These are phyloP conservation scores for Elaeagnus macrophylla DNA, from an alignment of 306 rosid genomes.

Conservation along the genomic window DNA sequence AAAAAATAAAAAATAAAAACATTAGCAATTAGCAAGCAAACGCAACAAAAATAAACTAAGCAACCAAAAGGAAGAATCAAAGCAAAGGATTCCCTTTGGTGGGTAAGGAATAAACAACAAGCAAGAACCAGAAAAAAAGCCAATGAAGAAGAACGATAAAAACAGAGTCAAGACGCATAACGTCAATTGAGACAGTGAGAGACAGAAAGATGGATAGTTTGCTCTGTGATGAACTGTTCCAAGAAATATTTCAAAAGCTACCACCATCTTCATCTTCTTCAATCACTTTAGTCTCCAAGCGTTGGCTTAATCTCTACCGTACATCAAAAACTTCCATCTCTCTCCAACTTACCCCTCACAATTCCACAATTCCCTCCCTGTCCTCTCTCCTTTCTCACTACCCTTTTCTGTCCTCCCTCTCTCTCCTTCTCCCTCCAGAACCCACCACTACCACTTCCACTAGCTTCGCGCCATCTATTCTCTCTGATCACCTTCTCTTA, in stretches of 20 bases:
- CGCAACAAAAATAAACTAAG: too few species aligned
- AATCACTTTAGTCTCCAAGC: slow-evolving; percentile 62
- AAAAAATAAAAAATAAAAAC: too few species aligned
- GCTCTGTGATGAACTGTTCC: slow-evolving; percentile 66
- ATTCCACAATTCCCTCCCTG: slow-evolving; percentile 28
- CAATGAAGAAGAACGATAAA: background rate
- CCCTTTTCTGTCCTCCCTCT: slow-evolving; percentile 54
- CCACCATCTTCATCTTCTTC: slow-evolving; percentile 46
- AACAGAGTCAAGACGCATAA: background rate
- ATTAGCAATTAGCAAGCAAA: too few species aligned
- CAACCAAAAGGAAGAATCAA: too few species aligned
- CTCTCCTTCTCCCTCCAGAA: slow-evolving; percentile 34
- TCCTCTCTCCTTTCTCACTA: slow-evolving; percentile 46
- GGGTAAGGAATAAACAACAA: slow-evolving; percentile 1
- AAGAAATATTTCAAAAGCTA: slow-evolving; percentile 61
- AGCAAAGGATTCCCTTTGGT: background rate
- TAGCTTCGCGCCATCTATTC: background rate
- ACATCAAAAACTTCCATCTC: slow-evolving; percentile 56
- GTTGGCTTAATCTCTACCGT: slow-evolving; percentile 80
- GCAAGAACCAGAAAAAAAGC: background rate
- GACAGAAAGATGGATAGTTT: slow-evolving; percentile 33
- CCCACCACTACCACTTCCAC: slow-evolving; percentile 5
- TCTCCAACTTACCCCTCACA: slow-evolving; percentile 35
- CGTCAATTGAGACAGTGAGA: background rate
- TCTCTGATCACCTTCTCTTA: slow-evolving; percentile 31